Base-by-base conservation (phyloP, 768 basidiomycete genomes). In the Lyophyllum semitale region DNA sequence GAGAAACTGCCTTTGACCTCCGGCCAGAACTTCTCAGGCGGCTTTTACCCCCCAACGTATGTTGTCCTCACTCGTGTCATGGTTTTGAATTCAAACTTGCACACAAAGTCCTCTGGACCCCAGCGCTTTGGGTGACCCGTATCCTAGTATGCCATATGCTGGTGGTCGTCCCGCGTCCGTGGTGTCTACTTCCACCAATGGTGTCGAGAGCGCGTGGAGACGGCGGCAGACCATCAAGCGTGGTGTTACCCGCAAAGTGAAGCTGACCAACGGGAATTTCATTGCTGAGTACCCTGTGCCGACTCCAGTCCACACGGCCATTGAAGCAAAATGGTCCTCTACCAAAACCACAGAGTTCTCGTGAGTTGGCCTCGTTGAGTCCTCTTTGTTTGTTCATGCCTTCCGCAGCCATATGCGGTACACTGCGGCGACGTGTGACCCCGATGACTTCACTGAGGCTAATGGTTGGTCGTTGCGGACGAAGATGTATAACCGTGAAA, bases 251-350 rank as follows among this genome's bases (percentile, higher is more conserved):
- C 89, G 92, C 64, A 92, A 89, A 68, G 90, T 98, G 76, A 91
- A 92, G 69, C 86, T 98, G 60, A 96, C 93, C 8, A 82, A 93
- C 46, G 95, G 95, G 55, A 91, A 95, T 65, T 96, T 94, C 73
- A 90, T 96, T 71, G 82, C 86, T 29, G 95, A 97, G 63, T 94
- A 95, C 67, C 77, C 85, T 7, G 94, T 95, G 1, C 94, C 94
- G 1, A 88, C 89, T 0, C 88, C 93, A 3, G 85, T 96, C 49
- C 80, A 77, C 64, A 88, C 85, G 55, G 93, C 93, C 20, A 86
- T 93, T 32, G 93, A 97, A 71, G 71, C 80, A 33, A 90, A 89
- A 68, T 95, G 86, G 77, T 73, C 83, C n/a, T 68, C 71, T 55
- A 82, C 82, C 48, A 90, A 78, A 59, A 86, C 88, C 15, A 95